Evolutionary conservation across 495 filamentous ascomycete genomes (phyloP), one percentile per base, ranked within the genome.

Genomic region (Daldinia bambusicola): DNA sequence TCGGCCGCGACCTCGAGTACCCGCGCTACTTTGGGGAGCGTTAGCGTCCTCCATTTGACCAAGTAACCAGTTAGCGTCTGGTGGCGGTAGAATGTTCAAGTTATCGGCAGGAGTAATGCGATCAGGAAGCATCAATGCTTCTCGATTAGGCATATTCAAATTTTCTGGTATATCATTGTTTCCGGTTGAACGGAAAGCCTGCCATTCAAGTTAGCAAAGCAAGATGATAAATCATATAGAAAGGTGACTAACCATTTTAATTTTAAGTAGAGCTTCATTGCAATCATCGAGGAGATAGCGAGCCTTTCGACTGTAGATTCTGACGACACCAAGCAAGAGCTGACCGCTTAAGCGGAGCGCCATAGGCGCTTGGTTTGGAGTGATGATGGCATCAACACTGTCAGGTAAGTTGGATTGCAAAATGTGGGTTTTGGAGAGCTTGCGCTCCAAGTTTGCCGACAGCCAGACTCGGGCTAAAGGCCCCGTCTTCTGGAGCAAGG

Each of bases 401-500:
- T 91, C 92, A 74, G 94, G 91, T 71, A 99, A 91, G 75, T 97
- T 94, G 40, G 93, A 93, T 76, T 96, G 92, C 66, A 98, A 78
- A 65, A 98, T 93, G 74, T 98, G 92, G 61, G 91, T 92, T 80
- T 98, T 99, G 65, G 94, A 93, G 45, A 99, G 88, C 80, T 97
- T 98, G 86, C 93, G 93, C 87, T 98, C 95, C 72, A 97, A 82
- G 81, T 98, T 98, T 82, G 94, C 93, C 31, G 95, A 97, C 67
- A 98, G 88, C 95, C 95, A 98, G 81, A 97, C 95, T 75, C 94
- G 92, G 78, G 95, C 96, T 86, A 99, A 79, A 74, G 95, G 94
- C 85, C 96, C 95, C 56, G 93, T 97, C 89, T 96, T 95, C 61
- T 93, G 94, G 67, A 99, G 89, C 63, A 99, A 88, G 52, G 93